Conservation (phyloP, 257 asterid species). For the Phtheirospermum japonicum region DNA sequence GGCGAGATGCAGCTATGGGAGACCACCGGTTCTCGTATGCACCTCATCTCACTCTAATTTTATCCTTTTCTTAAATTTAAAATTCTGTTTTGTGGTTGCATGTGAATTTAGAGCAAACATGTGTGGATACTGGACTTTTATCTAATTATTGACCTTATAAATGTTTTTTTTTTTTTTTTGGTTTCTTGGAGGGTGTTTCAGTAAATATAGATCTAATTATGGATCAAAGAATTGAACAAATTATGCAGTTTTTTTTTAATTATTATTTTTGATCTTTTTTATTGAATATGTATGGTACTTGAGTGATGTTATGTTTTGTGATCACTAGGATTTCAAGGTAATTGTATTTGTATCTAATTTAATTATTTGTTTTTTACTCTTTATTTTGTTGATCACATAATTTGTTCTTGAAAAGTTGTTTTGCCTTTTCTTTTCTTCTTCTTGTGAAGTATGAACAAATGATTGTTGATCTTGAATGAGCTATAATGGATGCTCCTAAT, state of each 20-base stretch:
- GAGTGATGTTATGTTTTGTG: no score
- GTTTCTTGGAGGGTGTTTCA: neutral
- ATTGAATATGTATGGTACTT: no score
- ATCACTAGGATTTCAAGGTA: no score
- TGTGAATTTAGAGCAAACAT: neutral
- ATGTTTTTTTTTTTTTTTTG: no score
- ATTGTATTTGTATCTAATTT: no score
- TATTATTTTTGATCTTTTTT: no score
- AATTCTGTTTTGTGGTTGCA: neutral
- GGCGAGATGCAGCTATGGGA: conserved; percentile 98
- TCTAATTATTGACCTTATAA: neutral
- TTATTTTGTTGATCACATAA: no score
- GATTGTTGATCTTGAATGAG: neutral
- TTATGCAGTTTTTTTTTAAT: no score
- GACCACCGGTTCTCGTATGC: conserved; percentile 90
- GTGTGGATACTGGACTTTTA: neutral
- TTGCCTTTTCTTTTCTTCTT: neutral
- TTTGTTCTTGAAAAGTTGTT: neutral
- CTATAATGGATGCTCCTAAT: no score
- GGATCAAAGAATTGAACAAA: neutral
- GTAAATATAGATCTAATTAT: neutral
- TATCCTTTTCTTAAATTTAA: neutral
- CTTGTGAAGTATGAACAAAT: neutral
- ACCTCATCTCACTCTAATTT: neutral
- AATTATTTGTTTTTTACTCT: no score